A percentile compares a stretch with the other conserved stretches of the same genome.
These are phyloP conservation scores for Amaranthus tricolor DNA, from an alignment of 179 eudicot genomes.

Conservation along the genomic window DNA sequence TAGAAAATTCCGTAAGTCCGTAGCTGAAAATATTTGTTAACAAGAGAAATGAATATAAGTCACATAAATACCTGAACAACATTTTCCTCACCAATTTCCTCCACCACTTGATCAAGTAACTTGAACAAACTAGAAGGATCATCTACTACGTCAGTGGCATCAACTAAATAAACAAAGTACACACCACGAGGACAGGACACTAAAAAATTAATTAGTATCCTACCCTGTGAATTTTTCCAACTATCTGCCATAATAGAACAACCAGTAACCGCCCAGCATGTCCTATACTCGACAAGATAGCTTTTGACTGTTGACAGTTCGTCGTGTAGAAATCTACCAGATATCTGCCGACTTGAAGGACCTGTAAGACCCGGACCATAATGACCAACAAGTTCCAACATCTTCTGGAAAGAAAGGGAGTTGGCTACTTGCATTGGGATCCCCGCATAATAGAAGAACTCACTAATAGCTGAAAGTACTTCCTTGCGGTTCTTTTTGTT, in stretches of 20 bases:
- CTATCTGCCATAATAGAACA: conserved; percentile 91
- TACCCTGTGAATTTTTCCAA: conserved; percentile 70
- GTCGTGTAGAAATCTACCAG: conserved; percentile 76
- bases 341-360: conserved; percentile 60
- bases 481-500: conserved; percentile 64
- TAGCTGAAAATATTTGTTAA: not conserved
- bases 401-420: conserved; percentile 79
- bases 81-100: conserved; percentile 88
- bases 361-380: conserved; percentile 67
- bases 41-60: conserved; percentile 11
- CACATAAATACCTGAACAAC: conserved; percentile 66
- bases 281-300: conserved; percentile 63
- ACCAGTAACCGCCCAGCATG: conserved; percentile 89
- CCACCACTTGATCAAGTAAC: conserved; percentile 81
- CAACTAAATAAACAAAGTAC: conserved; percentile 70
- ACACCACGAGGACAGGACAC: conserved; percentile 91
- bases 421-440: conserved; percentile 67
- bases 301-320: conserved; percentile 59
- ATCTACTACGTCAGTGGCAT: conserved; percentile 69
- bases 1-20: not conserved
- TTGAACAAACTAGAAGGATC: conserved; percentile 62
- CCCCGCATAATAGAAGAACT: conserved; percentile 89
- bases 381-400: conserved; percentile 82
- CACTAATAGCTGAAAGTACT: conserved; percentile 74
- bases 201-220: conserved; percentile 64